A percentile compares a stretch with the other conserved stretches of the same genome.
phyloP scores from a whole-genome alignment of 2,329 filamentous ascomycete species.

The Tympanopsis confertula region DNA sequence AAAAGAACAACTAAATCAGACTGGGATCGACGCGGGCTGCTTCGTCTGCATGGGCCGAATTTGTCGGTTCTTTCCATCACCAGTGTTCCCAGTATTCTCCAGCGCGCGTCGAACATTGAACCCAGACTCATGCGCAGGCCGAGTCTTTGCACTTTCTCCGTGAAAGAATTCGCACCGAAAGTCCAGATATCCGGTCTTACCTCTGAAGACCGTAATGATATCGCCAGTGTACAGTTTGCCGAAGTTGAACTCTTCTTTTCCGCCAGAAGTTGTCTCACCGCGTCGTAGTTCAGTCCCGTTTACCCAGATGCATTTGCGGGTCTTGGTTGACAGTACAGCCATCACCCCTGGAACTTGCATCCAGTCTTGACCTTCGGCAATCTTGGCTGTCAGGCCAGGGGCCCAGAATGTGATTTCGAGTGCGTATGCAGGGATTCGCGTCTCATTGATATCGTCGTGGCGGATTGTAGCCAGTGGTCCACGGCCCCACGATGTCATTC shows the following conservation, averaged over 20 bases:
- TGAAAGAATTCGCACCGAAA: neutral
- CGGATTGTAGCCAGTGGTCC: neutral
- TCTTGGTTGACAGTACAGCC: neutral
- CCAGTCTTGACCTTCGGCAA: neutral
- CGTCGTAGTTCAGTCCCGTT: neutral
- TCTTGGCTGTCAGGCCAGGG: neutral
- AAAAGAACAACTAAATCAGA: too few relatives aligned
- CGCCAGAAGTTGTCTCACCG: neutral
- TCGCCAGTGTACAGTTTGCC: constrained; percentile 1
- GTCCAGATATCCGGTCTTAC: neutral
- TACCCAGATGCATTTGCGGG: constrained; percentile 1
- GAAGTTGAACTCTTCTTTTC: neutral
- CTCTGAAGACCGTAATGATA: neutral
- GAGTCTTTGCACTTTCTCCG: neutral
- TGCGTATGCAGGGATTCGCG: neutral
- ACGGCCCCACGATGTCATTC: constrained; percentile 1
- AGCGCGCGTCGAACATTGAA: neutral
- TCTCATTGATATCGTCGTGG: neutral
- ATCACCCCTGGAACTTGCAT: neutral
- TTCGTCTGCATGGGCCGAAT: too few relatives aligned
- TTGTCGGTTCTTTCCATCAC: too few relatives aligned
- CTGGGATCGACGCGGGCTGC: too few relatives aligned
- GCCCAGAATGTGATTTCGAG: neutral
- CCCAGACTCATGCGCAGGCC: neutral
- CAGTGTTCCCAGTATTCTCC: too few relatives aligned